A percentile compares a stretch with the other conserved stretches of the same genome.
phyloP scores from a whole-genome alignment of 495 filamentous ascomycete species.

The Penicillium coffeae region DNA sequence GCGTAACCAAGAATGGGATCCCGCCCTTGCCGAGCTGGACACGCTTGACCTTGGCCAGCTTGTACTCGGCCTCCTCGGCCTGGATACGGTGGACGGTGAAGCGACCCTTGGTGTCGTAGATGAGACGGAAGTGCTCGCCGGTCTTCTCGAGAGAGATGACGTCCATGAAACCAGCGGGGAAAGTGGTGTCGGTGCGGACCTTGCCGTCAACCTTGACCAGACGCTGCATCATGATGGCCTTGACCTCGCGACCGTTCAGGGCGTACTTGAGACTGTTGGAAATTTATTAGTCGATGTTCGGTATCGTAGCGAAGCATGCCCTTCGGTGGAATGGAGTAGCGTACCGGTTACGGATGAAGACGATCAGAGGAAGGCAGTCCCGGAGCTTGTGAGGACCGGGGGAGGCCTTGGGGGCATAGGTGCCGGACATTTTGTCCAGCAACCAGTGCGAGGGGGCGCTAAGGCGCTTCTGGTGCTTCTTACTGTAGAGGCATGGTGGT shows the following conservation, averaged over 20 bases:
- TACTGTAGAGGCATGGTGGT: constrained; percentile 54
- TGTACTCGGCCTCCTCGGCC: constrained; percentile 96
- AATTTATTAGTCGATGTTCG: constrained; percentile 12
- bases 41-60: constrained; percentile 99
- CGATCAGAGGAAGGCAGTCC: constrained; percentile 97
- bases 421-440: constrained; percentile 96
- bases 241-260: constrained; percentile 94
- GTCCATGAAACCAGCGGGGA: constrained; percentile 98
- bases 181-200: constrained; percentile 97
- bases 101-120: constrained; percentile 99
- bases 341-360: constrained; percentile 93
- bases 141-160: constrained; percentile 99
- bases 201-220: constrained; percentile 99
- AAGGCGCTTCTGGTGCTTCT: constrained; percentile 99
- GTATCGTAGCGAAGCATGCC: neutral
- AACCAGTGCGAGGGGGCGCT: constrained; percentile 99
- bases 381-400: constrained; percentile 98
- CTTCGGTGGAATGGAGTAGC: constrained; percentile 4
- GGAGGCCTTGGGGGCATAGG: constrained; percentile 93
- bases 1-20: constrained; percentile 99
- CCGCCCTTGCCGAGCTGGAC: constrained; percentile 98
- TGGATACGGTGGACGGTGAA: constrained; percentile 99
- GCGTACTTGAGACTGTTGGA: constrained; percentile 88
- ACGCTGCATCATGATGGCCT: constrained; percentile 98
- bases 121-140: constrained; percentile 97